A percentile compares a stretch with the other conserved stretches of the same genome.
phyloP scores from a whole-genome alignment of 2,329 filamentous ascomycete genomes.

The Fusarium sp. region DNA sequence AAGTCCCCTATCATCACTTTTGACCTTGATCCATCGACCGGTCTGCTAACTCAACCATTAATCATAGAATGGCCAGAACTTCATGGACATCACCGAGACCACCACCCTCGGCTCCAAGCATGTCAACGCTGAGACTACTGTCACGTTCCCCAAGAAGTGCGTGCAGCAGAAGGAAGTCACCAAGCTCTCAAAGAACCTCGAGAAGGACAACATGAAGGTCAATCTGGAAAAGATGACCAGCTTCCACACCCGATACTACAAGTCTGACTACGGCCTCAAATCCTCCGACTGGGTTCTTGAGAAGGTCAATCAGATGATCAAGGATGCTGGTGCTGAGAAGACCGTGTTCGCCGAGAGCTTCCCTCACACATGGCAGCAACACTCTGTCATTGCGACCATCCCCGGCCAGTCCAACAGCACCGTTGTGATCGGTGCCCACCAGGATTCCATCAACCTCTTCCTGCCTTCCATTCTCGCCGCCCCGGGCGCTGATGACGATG shows the following conservation, averaged over 20 bases:
- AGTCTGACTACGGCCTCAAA: conserved; percentile 81
- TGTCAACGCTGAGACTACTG: conserved; percentile 49
- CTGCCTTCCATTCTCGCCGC: conserved; percentile 85
- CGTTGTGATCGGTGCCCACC: conserved; percentile 90
- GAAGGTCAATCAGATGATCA: conserved; percentile 79
- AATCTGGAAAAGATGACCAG: conserved; percentile 83
- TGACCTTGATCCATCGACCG: too few relatives aligned
- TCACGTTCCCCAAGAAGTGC: conserved; percentile 77
- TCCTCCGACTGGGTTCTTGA: conserved; percentile 89
- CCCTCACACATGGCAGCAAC: conserved; percentile 87
- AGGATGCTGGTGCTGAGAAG: conserved; percentile 76
- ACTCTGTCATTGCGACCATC: conserved; percentile 91
- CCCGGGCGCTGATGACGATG: conserved; percentile 95
- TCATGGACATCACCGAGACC: conserved; percentile 93
- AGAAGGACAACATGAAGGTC: conserved; percentile 80
- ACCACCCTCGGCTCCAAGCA: conserved; percentile 67
- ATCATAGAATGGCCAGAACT: conserved; percentile 81
- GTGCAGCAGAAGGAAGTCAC: conserved; percentile 74
- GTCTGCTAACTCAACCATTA: conserved; percentile 27
- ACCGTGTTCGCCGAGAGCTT: conserved; percentile 81
- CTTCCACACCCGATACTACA: conserved; percentile 88
- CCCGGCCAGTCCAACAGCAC: conserved; percentile 88
- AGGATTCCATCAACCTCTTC: conserved; percentile 95
- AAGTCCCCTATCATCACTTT: conserved; percentile 51
- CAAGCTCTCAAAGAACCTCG: conserved; percentile 75